Conservation (phyloP, 345 rosid species). For the Lenwebbia sp. region DNA sequence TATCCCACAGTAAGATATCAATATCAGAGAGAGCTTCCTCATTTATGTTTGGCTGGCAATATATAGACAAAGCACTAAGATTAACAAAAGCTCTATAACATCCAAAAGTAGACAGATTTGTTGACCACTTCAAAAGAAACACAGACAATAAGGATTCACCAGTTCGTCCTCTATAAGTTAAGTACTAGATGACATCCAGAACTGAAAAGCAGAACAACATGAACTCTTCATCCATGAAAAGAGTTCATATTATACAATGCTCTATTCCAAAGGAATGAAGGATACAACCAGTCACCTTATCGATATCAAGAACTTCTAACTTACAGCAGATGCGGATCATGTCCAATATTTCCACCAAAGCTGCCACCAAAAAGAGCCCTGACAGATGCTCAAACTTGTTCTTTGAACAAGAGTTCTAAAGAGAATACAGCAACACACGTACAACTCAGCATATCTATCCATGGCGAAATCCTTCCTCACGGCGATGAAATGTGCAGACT, state of each 20-base stretch:
- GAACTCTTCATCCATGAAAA: too few relatives aligned
- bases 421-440: too few relatives aligned
- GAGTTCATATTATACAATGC: not conserved
- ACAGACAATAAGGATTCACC: not conserved
- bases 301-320: constrained; percentile 45
- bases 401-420: too few relatives aligned
- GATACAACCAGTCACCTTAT: constrained; percentile 68
- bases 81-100: not conserved
- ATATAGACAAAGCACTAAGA: not conserved
- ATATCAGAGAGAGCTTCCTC: not conserved
- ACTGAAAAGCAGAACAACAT: not conserved
- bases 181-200: not conserved
- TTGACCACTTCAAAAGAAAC: not conserved
- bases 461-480: too few relatives aligned
- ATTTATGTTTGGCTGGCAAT: not conserved
- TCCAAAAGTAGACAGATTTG: not conserved
- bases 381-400: not conserved
- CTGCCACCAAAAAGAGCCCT: constrained; percentile 40
- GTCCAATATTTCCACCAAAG: constrained; percentile 81
- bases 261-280: constrained; percentile 1
- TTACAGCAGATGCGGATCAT: constrained; percentile 66
- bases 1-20: fast-evolving
- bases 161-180: not conserved
- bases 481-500: too few relatives aligned
- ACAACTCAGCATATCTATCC: too few relatives aligned